Evolutionary conservation across 768 basidiomycete genomes (phyloP).

Genomic region (Clavaria fumosa): DNA sequence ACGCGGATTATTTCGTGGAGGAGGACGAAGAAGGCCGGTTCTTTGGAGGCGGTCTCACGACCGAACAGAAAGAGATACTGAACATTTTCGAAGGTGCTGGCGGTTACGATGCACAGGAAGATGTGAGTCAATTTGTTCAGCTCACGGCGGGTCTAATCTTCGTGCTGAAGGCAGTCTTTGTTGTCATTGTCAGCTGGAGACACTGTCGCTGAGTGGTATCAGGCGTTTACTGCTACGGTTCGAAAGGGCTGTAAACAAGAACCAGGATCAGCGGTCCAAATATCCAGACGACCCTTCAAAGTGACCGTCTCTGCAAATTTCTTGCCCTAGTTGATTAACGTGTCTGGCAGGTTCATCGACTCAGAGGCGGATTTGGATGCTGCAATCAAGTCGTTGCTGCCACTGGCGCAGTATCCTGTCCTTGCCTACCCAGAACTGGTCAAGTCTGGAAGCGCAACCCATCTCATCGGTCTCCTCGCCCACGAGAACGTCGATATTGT

Average conservation of each 20-base stretch:
- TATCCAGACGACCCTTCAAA: conserved; percentile 85
- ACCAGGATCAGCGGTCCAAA: conserved; percentile 93
- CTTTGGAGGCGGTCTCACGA: conserved; percentile 86
- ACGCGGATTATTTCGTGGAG: conserved; percentile 81
- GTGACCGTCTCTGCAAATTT: conserved; percentile 23
- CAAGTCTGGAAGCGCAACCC: conserved; percentile 49
- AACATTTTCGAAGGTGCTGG: conserved; percentile 80
- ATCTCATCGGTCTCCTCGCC: conserved; percentile 72
- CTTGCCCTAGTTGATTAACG: conserved; percentile 4
- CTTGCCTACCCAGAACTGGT: conserved; percentile 85
- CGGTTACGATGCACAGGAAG: conserved; percentile 29
- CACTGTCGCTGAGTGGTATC: conserved; percentile 52
- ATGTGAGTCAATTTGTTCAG: conserved; percentile 32
- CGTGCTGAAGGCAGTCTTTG: conserved; percentile 11
- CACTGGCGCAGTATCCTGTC: conserved; percentile 70
- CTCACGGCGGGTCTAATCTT: conserved; percentile 9
- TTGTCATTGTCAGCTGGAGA: conserved; percentile 37
- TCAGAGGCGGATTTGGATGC: conserved; percentile 91
- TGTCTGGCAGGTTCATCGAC: conserved; percentile 73
- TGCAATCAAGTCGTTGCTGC: conserved; percentile 75
- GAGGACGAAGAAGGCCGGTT: conserved; percentile 89
- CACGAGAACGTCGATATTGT: conserved; percentile 97
- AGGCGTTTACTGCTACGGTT: conserved; percentile 64
- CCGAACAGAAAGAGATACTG: conserved; percentile 87
- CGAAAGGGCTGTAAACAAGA: conserved; percentile 84